A percentile compares a stretch with the other conserved stretches of the same genome.
Evolutionary conservation across 2,329 filamentous ascomycete species (phyloP).

Genomic region (Paramyrothecium sp.): DNA sequence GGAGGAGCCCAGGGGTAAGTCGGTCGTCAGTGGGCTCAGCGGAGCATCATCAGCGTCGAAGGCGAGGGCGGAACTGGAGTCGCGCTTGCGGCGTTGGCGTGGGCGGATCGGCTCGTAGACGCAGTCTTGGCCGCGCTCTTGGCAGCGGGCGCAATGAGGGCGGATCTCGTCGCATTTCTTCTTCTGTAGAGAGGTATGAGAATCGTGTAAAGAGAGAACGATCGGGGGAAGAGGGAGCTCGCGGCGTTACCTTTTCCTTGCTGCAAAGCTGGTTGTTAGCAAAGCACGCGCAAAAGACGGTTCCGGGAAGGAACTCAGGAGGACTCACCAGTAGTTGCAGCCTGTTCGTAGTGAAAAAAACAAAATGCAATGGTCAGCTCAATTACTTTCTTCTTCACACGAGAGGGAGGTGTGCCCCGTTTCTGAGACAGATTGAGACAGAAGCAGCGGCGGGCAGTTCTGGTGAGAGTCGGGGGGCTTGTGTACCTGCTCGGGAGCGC

Average conservation of each 20-base stretch:
- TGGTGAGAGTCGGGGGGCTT: neutral
- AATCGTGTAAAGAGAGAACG: neutral
- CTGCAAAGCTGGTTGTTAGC: slow-evolving; percentile 27
- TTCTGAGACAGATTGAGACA: neutral
- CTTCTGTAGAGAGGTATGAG: slow-evolving; percentile 37
- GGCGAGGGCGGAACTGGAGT: slow-evolving; percentile 15
- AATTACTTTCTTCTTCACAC: no score
- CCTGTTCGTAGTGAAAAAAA: slow-evolving; percentile 28
- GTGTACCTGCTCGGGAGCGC: slow-evolving; percentile 57
- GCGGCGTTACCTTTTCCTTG: slow-evolving; percentile 49
- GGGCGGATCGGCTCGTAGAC: slow-evolving; percentile 46
- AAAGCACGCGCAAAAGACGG: slow-evolving; percentile 14
- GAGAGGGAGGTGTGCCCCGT: no score
- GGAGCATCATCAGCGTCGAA: slow-evolving; percentile 14
- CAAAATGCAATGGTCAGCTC: no score
- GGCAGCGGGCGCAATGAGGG: slow-evolving; percentile 49
- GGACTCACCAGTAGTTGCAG: slow-evolving; percentile 50
- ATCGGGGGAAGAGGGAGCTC: neutral
- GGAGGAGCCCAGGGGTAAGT: neutral
- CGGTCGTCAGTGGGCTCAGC: slow-evolving; percentile 15
- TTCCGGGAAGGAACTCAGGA: slow-evolving; percentile 28
- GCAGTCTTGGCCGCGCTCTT: slow-evolving; percentile 47
- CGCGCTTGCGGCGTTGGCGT: slow-evolving; percentile 35
- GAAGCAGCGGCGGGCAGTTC: neutral
- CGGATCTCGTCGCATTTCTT: slow-evolving; percentile 57